Base-by-base conservation (phyloP, 495 filamentous ascomycete genomes). In the Delitschia confertaspora region DNA sequence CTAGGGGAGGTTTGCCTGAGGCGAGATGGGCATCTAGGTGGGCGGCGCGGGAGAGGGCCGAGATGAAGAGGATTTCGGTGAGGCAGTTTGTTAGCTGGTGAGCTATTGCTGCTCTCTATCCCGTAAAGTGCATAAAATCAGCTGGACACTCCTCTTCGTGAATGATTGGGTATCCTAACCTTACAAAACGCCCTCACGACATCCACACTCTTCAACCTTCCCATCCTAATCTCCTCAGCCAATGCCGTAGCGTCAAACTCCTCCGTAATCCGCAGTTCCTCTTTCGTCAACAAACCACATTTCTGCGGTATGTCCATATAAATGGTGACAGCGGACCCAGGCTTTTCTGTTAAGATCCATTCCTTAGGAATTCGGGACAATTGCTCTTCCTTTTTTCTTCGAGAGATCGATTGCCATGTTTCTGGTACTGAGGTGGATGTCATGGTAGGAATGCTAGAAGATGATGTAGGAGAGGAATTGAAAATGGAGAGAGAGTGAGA, bases 151-250 rank as follows among this genome's bases (percentile, higher is more conserved):
- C 17, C 10, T 23, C 22, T 24, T 21, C 16, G 8, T 6, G 19
- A 42, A 13, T 35, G 7, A 8, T 8, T 7, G 10, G 13, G 20
- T 16, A 19, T 17, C 19, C 41, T 10, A 44, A 73, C 69, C 63
- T 82, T 83, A 57, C 73, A 77, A 55, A 80, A 81, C n/a, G 68
- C 74, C 21, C 56, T 62, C 9, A 67, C 65, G 16, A 80, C 76
- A 39, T 78, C 73, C 19, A 73, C 57, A 20, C 69, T 65, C 23
- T 65, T 78, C 41, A 73, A 64, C 39, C 58, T 57, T n/a, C 66
- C 60, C 4, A 46, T 58, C 4, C 59, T 59, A 16, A 82, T 76
- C 10, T 60, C 66, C 5, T 60, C 44, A 6, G 74, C 54, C 13
- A 80, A 59, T 9, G 60, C 65, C 2, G 66, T 68, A 1, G 78